These are phyloP conservation scores for Botrytis hyacinthi DNA, from an alignment of 2,329 filamentous ascomycete genomes.

Conservation along the genomic window DNA sequence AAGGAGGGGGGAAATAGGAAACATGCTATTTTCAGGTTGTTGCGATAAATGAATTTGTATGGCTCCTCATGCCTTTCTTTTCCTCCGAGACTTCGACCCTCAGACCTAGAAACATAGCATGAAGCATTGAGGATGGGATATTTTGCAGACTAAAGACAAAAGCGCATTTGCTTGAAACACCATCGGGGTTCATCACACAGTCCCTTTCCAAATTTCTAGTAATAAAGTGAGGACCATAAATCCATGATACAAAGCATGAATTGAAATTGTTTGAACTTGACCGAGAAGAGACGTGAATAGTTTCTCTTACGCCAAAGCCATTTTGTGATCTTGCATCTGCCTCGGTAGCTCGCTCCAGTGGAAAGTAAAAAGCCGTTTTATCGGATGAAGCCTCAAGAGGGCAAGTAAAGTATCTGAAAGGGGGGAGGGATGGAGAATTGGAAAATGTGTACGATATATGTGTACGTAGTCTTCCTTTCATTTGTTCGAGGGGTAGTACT, in stretches of 20 bases:
- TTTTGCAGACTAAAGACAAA: not conserved
- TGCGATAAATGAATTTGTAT: not conserved
- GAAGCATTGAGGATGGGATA: not conserved
- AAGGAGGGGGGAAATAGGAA: not conserved
- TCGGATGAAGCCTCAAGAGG: not conserved
- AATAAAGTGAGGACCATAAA: not conserved
- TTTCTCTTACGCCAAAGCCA: not conserved
- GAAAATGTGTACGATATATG: not conserved
- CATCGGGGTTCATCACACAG: not conserved
- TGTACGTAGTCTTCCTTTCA: not conserved
- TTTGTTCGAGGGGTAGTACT: not conserved
- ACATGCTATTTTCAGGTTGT: not conserved
- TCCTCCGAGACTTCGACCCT: not conserved
- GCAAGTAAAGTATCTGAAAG: not conserved
- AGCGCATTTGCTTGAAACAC: constrained; percentile 13
- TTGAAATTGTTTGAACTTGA: constrained; percentile 2
- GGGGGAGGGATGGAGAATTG: not conserved
- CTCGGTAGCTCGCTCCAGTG: not conserved
- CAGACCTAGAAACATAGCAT: not conserved
- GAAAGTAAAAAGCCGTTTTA: not conserved
- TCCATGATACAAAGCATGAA: constrained; percentile 12
- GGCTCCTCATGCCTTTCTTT: not conserved
- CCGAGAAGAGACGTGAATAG: not conserved
- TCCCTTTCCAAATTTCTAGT: not conserved
- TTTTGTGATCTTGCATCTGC: not conserved